Percentiles rank a stretch among this genome's conserved stretches.
Conservation (phyloP, 495 filamentous ascomycete genomes). For the Annulohypoxylon maeteangense region DNA sequence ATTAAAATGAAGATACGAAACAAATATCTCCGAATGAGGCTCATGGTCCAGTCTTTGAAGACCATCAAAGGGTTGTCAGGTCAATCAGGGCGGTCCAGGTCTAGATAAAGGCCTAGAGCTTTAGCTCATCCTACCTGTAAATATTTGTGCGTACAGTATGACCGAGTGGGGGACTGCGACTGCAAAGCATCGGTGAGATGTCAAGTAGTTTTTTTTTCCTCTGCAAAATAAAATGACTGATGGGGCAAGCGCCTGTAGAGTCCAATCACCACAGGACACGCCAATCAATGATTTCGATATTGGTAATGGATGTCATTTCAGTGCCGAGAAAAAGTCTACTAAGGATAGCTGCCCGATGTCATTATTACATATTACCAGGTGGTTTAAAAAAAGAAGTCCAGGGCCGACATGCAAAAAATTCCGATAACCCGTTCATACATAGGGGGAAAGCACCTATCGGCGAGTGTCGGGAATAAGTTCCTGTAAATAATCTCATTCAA, state of each 20-base stretch:
- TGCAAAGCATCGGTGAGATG: conserved; percentile 33
- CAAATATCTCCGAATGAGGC: conserved; percentile 39
- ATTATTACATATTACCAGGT: conserved; percentile 14
- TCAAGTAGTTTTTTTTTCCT: conserved; percentile 18
- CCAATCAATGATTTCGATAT: conserved; percentile 21
- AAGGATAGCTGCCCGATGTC: conserved; percentile 19
- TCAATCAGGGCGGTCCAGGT: background rate
- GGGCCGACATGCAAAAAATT: conserved; percentile 20
- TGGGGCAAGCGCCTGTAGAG: conserved; percentile 36
- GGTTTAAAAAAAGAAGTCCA: conserved; percentile 21
- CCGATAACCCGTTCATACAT: conserved; percentile 8
- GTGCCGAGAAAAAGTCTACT: conserved; percentile 23
- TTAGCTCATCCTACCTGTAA: conserved; percentile 17
- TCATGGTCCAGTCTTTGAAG: conserved; percentile 10
- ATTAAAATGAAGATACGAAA: conserved; percentile 13
- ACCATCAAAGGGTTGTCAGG: conserved; percentile 7
- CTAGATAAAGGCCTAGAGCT: conserved; percentile 20
- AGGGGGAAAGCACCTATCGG: background rate
- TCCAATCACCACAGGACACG: conserved; percentile 41
- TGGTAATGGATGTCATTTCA: conserved; percentile 37
- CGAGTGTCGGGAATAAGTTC: conserved; percentile 18
- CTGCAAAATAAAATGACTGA: conserved; percentile 26
- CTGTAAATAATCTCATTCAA: conserved; percentile 31
- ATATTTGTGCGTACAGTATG: conserved; percentile 32
- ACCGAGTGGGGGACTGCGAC: conserved; percentile 1